Evolutionary conservation across 257 asterid genomes (phyloP), one percentile per base, ranked within the genome.

Genomic region (Galeopsis tetrahit): DNA sequence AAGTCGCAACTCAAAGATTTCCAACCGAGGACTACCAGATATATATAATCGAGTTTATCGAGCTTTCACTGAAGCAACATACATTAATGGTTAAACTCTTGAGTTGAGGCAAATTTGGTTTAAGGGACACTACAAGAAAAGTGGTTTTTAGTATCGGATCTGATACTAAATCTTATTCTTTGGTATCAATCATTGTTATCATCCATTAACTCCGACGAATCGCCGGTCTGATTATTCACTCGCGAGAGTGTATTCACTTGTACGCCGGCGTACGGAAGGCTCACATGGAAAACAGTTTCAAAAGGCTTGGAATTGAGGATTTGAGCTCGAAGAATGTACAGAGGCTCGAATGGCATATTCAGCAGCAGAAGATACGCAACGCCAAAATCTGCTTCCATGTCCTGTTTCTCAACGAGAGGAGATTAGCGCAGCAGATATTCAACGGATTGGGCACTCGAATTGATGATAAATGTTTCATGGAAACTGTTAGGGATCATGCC

Each of bases 401-500:
- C 10, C 79, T 84, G 4, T 91, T 91, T 42, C 72, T 87, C 0
- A 78, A 85, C 40, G 97, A 91, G 70, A 79, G 80, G 78, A 84
- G 65, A 57, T 79, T 89, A 11, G 81, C 89, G 71, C 84, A 85
- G 66, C 82, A 80, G 68, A 87, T 91, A 34, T 89, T 91, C 65
- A 78, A 76, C 34, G 90, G 84, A 10, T 75, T 91, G 65, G 88
- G 85, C 1, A 74, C 38, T 14, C 4, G 14, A 15, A 6, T 77
- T 6, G 89, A 77, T 11, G 96, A 87, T 67, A 82, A 77, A 55
- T 91, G 95, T 59, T 89, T 89, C 56, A 51, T 72, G 83, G 93
- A 87, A 67, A 91, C 90, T 2, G 81, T 91, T 0, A 82, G 82
- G 68, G 88, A 83, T n/a, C 91, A 85, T 2, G 90, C 93, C 10